A percentile compares a stretch with the other conserved stretches of the same genome.
These are phyloP conservation scores for Trichosporon ovoides DNA, from an alignment of 1,284 basidiomycete genomes.

Conservation along the genomic window DNA sequence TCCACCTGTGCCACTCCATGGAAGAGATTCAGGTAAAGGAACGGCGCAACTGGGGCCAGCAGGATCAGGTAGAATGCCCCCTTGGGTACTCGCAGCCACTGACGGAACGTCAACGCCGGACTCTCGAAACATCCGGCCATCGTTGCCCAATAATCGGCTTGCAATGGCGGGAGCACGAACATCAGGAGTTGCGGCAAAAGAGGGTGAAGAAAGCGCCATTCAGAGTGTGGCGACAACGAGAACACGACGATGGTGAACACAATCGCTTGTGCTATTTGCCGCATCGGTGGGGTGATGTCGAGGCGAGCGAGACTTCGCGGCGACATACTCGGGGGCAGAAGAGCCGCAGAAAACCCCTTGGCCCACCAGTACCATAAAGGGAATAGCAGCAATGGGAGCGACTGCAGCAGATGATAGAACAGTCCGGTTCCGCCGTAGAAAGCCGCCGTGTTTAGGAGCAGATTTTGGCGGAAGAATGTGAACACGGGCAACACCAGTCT, in stretches of 20 bases:
- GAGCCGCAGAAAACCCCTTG: conserved; percentile 51
- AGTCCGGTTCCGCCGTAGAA: conserved; percentile 86
- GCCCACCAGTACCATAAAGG: conserved; percentile 67
- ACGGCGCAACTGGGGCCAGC: conserved; percentile 56
- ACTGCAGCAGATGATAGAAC: conserved; percentile 88
- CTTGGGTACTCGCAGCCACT: conserved; percentile 32
- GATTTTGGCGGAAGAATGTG: conserved; percentile 74
- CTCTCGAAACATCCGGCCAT: conserved; percentile 26
- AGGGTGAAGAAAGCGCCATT: conserved; percentile 95
- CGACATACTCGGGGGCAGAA: conserved; percentile 41
- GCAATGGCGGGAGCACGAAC: conserved; percentile 67
- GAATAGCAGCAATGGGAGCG: conserved; percentile 71
- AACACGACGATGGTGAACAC: conserved; percentile 65
- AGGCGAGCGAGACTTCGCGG: conserved; percentile 20
- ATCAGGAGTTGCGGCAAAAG: conserved; percentile 79
- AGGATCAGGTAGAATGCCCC: conserved; percentile 53
- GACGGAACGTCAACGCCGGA: conserved; percentile 26
- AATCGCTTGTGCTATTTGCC: conserved; percentile 55
- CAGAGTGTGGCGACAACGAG: conserved; percentile 82
- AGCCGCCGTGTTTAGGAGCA: conserved; percentile 77
- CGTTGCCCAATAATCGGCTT: conserved; percentile 51
- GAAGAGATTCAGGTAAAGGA: conserved; percentile 63
- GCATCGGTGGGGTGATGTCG: conserved; percentile 35
- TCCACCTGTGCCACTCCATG: conserved; percentile 73
- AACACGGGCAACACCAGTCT: conserved; percentile 42